phyloP scores from a whole-genome alignment of 2,329 filamentous ascomycete species.

The Didymosphaeria variabile region DNA sequence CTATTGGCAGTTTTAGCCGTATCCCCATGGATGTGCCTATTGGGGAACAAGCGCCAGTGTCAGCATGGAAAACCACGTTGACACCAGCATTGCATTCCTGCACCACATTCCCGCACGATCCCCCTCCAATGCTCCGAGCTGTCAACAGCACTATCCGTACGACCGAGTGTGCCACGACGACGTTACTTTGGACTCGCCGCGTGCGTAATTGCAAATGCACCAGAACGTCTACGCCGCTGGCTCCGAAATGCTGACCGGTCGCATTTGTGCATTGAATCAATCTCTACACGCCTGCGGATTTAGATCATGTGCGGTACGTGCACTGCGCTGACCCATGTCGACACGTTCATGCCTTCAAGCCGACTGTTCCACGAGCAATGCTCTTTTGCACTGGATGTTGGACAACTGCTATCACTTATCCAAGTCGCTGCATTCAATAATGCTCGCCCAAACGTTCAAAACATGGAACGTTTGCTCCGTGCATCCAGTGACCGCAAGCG shows the following conservation, averaged over 20 bases:
- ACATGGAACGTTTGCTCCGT: background rate
- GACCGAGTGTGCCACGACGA: slow-evolving; percentile 9
- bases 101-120: slow-evolving; percentile 16
- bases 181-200: slow-evolving; percentile 3
- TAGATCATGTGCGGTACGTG: background rate
- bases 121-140: slow-evolving; percentile 2
- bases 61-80: slow-evolving; percentile 5
- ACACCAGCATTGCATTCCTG: slow-evolving; percentile 14
- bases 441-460: background rate
- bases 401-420: background rate
- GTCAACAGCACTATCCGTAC: slow-evolving; percentile 3
- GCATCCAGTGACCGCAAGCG: background rate
- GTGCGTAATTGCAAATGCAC: background rate
- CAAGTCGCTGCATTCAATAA: background rate
- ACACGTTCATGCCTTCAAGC: background rate
- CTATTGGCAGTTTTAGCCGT: background rate
- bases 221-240: background rate
- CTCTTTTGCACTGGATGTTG: background rate
- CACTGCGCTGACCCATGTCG: background rate
- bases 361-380: background rate
- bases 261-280: background rate
- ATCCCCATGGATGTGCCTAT: slow-evolving; percentile 1
- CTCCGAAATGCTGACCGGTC: slow-evolving; percentile 1
- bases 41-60: slow-evolving; percentile 6
- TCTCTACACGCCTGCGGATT: slow-evolving; percentile 1